Conservation (phyloP, 495 filamentous ascomycete genomes). For the Penicillium canescens region DNA sequence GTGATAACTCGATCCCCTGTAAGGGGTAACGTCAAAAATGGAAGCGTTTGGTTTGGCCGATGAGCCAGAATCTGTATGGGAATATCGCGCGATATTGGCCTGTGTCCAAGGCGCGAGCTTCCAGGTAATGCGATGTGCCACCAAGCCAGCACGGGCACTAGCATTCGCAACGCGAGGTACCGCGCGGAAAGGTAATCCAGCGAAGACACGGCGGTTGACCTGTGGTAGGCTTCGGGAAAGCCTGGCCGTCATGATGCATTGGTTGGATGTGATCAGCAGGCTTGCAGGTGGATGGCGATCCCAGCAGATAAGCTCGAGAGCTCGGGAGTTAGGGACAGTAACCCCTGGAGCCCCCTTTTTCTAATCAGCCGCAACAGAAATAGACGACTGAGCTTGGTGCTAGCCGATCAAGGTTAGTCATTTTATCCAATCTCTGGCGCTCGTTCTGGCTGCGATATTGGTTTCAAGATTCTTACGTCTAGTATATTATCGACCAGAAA, state of each 20-base stretch:
- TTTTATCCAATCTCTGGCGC: too few relatives aligned
- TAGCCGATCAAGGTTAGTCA: neutral
- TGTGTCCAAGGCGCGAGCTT: constrained; percentile 5
- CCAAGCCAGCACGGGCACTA: neutral
- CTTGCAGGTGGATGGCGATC: constrained; percentile 1
- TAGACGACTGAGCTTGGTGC: neutral
- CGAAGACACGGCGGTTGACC: constrained; percentile 4
- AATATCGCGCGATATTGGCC: constrained; percentile 6
- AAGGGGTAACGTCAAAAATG: neutral
- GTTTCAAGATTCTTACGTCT: neutral
- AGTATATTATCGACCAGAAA: neutral
- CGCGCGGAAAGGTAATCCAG: neutral
- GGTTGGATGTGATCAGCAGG: constrained; percentile 1
- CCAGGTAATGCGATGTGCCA: constrained; percentile 1
- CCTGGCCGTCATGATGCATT: constrained; percentile 4
- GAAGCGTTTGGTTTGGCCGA: neutral
- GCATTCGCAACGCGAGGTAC: neutral
- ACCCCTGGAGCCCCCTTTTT: neutral
- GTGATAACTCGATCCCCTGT: constrained; percentile 5
- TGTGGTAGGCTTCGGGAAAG: constrained; percentile 8
- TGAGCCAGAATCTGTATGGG: constrained; percentile 7
- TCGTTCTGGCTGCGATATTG: too few relatives aligned
- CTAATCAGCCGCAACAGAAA: neutral
- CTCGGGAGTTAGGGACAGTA: neutral
- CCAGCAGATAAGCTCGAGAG: constrained; percentile 1